phyloP scores from a whole-genome alignment of 768 basidiomycete species.

The Kwoniella sp. region DNA sequence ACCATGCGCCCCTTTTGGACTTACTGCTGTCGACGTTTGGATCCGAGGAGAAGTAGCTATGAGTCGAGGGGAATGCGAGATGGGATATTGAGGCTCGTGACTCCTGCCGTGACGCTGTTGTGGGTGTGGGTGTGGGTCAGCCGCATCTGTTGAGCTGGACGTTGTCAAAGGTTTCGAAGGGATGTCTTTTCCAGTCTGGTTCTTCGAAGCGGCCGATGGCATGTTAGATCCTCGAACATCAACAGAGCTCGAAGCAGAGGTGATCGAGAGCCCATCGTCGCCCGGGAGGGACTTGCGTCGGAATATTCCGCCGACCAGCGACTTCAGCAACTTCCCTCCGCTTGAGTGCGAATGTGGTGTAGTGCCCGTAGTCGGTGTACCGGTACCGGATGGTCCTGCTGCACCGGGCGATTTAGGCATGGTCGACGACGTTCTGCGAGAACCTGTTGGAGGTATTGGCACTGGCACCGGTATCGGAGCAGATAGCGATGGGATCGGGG shows the following conservation, averaged over 20 bases:
- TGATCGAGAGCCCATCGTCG: not conserved
- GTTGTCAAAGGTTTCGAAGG: conserved; percentile 6
- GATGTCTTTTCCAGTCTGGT: not conserved
- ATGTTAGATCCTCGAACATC: not conserved
- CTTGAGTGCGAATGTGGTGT: conserved; percentile 9
- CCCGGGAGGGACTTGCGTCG: conserved; percentile 20
- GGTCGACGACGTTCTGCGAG: not conserved
- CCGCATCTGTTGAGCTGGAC: not conserved
- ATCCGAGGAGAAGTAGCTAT: conserved; percentile 1
- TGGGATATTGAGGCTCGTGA: not conserved
- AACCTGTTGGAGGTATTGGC: conserved; percentile 5
- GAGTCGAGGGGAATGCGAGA: not conserved
- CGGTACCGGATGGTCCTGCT: not conserved
- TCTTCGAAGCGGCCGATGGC: not conserved
- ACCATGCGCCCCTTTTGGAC: not conserved
- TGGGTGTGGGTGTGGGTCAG: not conserved
- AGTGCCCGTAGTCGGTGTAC: conserved; percentile 4
- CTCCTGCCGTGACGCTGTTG: not conserved
- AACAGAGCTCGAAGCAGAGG: not conserved
- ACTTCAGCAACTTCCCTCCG: conserved; percentile 32
- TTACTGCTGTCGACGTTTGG: not conserved
- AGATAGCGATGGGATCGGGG: not conserved
- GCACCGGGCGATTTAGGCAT: not conserved
- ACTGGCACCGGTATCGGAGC: conserved; percentile 6
- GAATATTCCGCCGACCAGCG: conserved; percentile 47